These are phyloP conservation scores for Poronia punctata DNA, from an alignment of 495 filamentous ascomycete species.

Conservation along the genomic window DNA sequence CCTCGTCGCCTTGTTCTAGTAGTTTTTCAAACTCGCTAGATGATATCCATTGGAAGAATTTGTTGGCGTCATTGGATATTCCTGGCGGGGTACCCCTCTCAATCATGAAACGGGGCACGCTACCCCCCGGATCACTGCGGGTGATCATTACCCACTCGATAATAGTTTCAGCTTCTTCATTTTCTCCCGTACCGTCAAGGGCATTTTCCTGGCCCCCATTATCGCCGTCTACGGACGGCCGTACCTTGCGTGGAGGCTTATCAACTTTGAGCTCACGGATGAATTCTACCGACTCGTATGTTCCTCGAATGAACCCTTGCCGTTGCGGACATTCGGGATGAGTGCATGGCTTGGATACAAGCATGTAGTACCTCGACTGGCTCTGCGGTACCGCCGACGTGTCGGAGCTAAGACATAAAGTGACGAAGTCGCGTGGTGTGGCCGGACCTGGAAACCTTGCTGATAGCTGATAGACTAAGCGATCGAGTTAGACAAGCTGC, in stretches of 20 bases:
- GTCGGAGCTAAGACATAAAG: constrained; percentile 58
- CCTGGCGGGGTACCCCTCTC: constrained; percentile 83
- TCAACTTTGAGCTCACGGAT: constrained; percentile 70
- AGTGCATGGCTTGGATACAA: constrained; percentile 74
- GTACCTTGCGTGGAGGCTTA: constrained; percentile 22
- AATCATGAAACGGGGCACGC: constrained; percentile 88
- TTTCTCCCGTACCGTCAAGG: constrained; percentile 25
- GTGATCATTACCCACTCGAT: constrained; percentile 98
- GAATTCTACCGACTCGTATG: constrained; percentile 89
- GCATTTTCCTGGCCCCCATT: constrained; percentile 6
- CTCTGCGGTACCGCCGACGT: constrained; percentile 13
- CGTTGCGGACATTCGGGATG: constrained; percentile 65
- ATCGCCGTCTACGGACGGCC: constrained; percentile 30
- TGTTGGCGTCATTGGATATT: constrained; percentile 73
- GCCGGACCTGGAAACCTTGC: constrained; percentile 89
- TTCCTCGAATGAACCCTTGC: constrained; percentile 67
- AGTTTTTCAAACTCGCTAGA: constrained; percentile 43
- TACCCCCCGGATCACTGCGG: constrained; percentile 87
- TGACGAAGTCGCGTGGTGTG: constrained; percentile 80
- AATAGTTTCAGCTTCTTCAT: constrained; percentile 46
- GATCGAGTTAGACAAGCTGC: not conserved
- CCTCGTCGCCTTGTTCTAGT: constrained; percentile 15
- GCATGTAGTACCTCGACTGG: constrained; percentile 60
- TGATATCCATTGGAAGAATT: constrained; percentile 81
- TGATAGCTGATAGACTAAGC: constrained; percentile 73